phyloP scores from a whole-genome alignment of 495 filamentous ascomycete species.

The Neurospora sp. region DNA sequence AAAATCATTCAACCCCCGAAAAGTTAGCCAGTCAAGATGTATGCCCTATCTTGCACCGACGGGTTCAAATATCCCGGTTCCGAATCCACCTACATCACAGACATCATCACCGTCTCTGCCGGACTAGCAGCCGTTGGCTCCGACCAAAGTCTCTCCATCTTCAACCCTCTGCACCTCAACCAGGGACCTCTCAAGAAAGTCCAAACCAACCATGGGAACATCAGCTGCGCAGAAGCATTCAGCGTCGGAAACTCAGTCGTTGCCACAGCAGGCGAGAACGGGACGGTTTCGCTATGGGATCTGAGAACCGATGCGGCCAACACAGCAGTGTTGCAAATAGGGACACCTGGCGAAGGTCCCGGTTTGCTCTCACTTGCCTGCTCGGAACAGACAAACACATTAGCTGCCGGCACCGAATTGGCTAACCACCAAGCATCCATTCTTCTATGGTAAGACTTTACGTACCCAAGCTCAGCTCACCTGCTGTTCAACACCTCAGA shows the following conservation, averaged over 20 bases:
- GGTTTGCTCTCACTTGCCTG: slow-evolving; percentile 63
- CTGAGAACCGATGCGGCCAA: slow-evolving; percentile 28
- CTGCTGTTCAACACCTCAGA: not conserved
- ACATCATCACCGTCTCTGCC: slow-evolving; percentile 33
- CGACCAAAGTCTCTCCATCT: slow-evolving; percentile 46
- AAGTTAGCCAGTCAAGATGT: slow-evolving; percentile 26
- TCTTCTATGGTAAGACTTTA: slow-evolving; percentile 54
- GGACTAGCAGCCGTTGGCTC: slow-evolving; percentile 42
- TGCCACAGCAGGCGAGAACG: slow-evolving; percentile 54
- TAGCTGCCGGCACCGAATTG: slow-evolving; percentile 75
- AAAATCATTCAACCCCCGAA: not conserved
- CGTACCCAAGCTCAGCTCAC: not conserved
- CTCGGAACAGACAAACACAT: slow-evolving; percentile 42
- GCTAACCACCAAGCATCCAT: slow-evolving; percentile 62
- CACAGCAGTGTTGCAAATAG: slow-evolving; percentile 28
- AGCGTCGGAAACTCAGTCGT: slow-evolving; percentile 32
- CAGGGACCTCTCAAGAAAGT: slow-evolving; percentile 31
- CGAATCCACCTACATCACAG: slow-evolving; percentile 40
- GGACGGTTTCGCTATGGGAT: slow-evolving; percentile 50
- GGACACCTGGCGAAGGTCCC: slow-evolving; percentile 23
- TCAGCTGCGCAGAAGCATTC: slow-evolving; percentile 46
- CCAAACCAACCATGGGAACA: slow-evolving; percentile 39
- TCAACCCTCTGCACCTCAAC: slow-evolving; percentile 39
- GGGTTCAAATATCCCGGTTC: slow-evolving; percentile 33
- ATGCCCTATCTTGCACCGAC: slow-evolving; percentile 30